Conservation (phyloP, 768 basidiomycete genomes). For the Podaxis carcinomalis region DNA sequence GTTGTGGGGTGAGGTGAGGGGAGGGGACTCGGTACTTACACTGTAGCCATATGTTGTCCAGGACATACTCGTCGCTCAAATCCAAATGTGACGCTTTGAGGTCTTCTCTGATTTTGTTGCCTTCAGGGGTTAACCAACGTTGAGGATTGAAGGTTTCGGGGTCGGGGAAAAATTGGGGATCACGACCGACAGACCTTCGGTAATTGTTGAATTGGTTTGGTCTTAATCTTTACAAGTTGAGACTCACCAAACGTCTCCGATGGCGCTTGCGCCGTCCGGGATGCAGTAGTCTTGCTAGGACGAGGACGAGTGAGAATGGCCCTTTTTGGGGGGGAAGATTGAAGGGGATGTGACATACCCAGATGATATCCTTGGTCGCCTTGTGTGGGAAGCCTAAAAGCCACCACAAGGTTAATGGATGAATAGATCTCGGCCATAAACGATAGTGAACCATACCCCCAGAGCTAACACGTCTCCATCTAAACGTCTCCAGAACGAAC, state of each 20-base stretch:
- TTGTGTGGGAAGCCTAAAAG: conserved; percentile 53
- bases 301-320: not conserved
- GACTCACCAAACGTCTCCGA: conserved; percentile 55
- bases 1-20: too few relatives aligned
- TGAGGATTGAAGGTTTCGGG: conserved; percentile 57
- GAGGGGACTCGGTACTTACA: conserved; percentile 19
- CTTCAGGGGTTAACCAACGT: conserved; percentile 47
- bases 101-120: conserved; percentile 43
- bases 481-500: conserved; percentile 44
- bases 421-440: not conserved
- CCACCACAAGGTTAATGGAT: not conserved
- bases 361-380: conserved; percentile 60
- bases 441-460: conserved; percentile 27
- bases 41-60: conserved; percentile 55
- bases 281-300: conserved; percentile 44
- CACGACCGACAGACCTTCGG: conserved; percentile 49
- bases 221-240: too few relatives aligned
- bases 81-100: conserved; percentile 50
- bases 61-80: conserved; percentile 62
- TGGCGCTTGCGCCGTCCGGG: conserved; percentile 52
- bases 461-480: conserved; percentile 49
- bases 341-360: conserved; percentile 31
- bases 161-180: conserved; percentile 53
- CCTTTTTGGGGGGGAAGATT: not conserved
- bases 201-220: not conserved